phyloP scores from a whole-genome alignment of 495 filamentous ascomycete species.

The Staphylotrichum longicolle region DNA sequence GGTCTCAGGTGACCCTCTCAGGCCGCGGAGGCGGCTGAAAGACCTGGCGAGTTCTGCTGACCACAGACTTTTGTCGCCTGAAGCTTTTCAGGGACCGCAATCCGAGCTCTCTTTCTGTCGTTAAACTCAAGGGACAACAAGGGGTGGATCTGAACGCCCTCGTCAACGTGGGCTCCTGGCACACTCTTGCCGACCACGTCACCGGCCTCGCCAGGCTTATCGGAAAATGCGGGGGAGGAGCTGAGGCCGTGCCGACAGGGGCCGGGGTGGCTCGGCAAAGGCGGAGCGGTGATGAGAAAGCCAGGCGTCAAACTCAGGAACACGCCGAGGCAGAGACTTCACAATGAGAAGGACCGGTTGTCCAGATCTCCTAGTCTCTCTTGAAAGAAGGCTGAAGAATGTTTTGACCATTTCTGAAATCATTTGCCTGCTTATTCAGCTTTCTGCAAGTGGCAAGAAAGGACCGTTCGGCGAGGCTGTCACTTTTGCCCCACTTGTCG shows the following conservation, averaged over 20 bases:
- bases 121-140: too few relatives aligned
- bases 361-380: not conserved
- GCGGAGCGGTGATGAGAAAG: not conserved
- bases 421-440: constrained; percentile 19
- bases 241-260: constrained; percentile 1
- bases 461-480: constrained; percentile 15
- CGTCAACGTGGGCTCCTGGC: too few relatives aligned
- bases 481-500: constrained; percentile 34
- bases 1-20: constrained; percentile 12
- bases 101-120: not conserved
- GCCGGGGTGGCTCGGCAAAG: constrained; percentile 5
- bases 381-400: constrained; percentile 4
- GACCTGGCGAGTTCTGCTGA: not conserved
- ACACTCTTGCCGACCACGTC: constrained; percentile 21
- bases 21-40: not conserved
- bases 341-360: not conserved
- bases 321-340: not conserved
- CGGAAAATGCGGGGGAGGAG: constrained; percentile 17
- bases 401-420: not conserved
- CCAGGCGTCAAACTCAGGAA: not conserved
- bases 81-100: not conserved
- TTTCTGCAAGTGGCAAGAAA: constrained; percentile 15
- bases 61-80: too few relatives aligned
- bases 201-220: constrained; percentile 17
- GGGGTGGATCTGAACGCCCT: too few relatives aligned